These are phyloP conservation scores for Pseudozyma sp. DNA, from an alignment of 1,284 basidiomycete genomes.

Conservation along the genomic window DNA sequence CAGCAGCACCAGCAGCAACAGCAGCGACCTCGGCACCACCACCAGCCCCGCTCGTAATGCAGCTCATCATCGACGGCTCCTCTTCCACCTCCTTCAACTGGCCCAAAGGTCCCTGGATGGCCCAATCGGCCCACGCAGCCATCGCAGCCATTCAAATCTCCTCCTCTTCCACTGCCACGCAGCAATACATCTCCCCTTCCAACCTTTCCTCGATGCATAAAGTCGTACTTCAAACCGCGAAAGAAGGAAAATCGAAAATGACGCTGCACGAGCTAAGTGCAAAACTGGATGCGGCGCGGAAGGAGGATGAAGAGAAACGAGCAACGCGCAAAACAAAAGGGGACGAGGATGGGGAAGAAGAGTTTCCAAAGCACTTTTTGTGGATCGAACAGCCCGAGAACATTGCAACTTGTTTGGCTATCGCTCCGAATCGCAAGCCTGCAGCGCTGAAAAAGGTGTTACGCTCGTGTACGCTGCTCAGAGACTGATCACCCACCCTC, in stretches of 20 bases:
- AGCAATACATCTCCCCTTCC: slow-evolving; percentile 37
- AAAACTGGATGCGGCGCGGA: slow-evolving; percentile 58
- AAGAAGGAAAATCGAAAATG: slow-evolving; percentile 28
- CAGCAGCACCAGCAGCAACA: not conserved
- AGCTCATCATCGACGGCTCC: slow-evolving; percentile 60
- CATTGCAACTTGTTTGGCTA: slow-evolving; percentile 73
- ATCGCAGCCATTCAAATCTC: slow-evolving; percentile 68
- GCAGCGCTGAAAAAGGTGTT: slow-evolving; percentile 70
- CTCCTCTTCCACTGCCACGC: slow-evolving; percentile 23
- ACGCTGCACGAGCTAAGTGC: slow-evolving; percentile 61
- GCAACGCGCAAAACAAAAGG: not conserved
- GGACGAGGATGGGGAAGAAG: slow-evolving; percentile 17
- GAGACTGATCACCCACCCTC: slow-evolving; percentile 23
- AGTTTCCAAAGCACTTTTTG: slow-evolving; percentile 70
- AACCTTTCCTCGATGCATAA: slow-evolving; percentile 64
- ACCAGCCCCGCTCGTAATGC: slow-evolving; percentile 58
- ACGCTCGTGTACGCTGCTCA: slow-evolving; percentile 71
- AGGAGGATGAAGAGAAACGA: slow-evolving; percentile 18
- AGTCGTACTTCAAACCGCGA: slow-evolving; percentile 62
- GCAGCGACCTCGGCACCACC: no score
- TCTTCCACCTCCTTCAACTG: slow-evolving; percentile 68
- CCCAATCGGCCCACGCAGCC: slow-evolving; percentile 74
- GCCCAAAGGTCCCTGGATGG: slow-evolving; percentile 75
- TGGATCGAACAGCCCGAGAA: slow-evolving; percentile 75
- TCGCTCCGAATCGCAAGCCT: slow-evolving; percentile 73